Conservation (phyloP, 2,329 filamentous ascomycete species). For the Neofusicoccum sp. region DNA sequence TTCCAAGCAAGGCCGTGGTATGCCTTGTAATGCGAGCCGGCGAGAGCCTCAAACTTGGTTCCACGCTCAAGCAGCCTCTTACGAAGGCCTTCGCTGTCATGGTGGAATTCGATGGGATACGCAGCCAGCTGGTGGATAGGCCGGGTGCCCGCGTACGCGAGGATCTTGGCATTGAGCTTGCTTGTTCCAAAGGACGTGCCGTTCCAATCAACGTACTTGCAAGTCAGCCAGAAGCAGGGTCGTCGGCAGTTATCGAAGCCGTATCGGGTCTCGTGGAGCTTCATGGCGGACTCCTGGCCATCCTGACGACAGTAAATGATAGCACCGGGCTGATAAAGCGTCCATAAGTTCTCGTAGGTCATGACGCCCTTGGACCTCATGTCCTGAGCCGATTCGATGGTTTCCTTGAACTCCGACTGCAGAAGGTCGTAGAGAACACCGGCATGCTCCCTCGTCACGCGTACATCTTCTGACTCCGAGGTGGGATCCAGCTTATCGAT, state of each 20-base stretch:
- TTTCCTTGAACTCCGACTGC: constrained; percentile 40
- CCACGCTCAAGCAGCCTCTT: constrained; percentile 46
- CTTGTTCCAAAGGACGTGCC: constrained; percentile 33
- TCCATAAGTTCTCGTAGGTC: constrained; percentile 46
- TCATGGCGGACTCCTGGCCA: constrained; percentile 35
- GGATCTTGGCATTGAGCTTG: constrained; percentile 28
- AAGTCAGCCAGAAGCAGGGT: constrained; percentile 38
- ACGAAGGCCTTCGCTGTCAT: constrained; percentile 38
- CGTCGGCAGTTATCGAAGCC: constrained; percentile 33
- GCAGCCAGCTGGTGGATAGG: constrained; percentile 42
- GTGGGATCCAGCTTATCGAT: constrained; percentile 11
- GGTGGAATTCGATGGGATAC: constrained; percentile 47
- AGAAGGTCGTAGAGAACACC: constrained; percentile 39
- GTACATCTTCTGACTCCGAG: constrained; percentile 26
- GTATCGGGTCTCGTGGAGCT: constrained; percentile 31
- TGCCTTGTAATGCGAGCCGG: constrained; percentile 50
- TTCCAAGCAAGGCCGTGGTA: constrained; percentile 50
- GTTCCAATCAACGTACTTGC: constrained; percentile 38
- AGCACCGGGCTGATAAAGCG: constrained; percentile 40
- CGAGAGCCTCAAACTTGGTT: constrained; percentile 45
- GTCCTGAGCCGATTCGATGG: constrained; percentile 42
- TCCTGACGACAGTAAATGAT: constrained; percentile 35
- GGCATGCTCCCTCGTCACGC: constrained; percentile 39
- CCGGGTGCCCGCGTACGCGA: constrained; percentile 39
- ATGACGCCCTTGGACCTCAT: constrained; percentile 41